Evolutionary conservation across 352 stramenopile genomes (phyloP).

Genomic region (Pythium volutum): DNA sequence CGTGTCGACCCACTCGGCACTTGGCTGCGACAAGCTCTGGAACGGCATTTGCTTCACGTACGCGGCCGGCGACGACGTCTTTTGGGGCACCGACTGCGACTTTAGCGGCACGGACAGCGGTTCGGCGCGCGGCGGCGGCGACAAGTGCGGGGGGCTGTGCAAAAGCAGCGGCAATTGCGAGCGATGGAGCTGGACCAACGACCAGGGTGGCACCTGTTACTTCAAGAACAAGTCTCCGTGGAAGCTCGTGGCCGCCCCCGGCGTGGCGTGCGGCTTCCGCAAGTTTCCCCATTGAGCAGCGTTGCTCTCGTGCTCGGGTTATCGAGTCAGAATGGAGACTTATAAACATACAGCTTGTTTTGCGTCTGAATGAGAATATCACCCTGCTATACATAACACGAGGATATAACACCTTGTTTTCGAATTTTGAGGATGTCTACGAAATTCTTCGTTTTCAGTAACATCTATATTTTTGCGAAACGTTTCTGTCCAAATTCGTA

Average conservation of each 20-base stretch:
- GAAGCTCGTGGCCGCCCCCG: slow-evolving; percentile 4
- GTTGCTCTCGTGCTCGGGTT: neutral
- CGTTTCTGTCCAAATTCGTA: too few relatives aligned
- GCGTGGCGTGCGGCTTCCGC: slow-evolving; percentile 23
- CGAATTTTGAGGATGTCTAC: too few relatives aligned
- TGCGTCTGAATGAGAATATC: neutral
- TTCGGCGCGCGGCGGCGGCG: slow-evolving; percentile 11
- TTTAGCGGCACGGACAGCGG: slow-evolving; percentile 18
- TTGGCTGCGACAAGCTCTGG: slow-evolving; percentile 24
- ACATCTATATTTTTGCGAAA: too few relatives aligned
- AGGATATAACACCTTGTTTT: too few relatives aligned
- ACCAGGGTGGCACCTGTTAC: slow-evolving; percentile 22
- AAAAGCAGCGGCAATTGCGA: slow-evolving; percentile 5
- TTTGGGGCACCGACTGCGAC: slow-evolving; percentile 24
- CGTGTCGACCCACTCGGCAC: slow-evolving; percentile 5
- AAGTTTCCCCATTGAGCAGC: slow-evolving; percentile 13
- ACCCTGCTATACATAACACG: too few relatives aligned
- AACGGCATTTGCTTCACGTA: slow-evolving; percentile 27
- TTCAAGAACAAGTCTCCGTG: slow-evolving; percentile 23
- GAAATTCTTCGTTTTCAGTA: too few relatives aligned
- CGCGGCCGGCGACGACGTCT: slow-evolving; percentile 23
- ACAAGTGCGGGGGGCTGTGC: slow-evolving; percentile 24
- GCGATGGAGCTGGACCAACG: slow-evolving; percentile 26
- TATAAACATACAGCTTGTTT: neutral
- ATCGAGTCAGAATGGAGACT: neutral